phyloP scores from a whole-genome alignment of 2,329 filamentous ascomycete genomes.

The Clonostachys rhizophaga region DNA sequence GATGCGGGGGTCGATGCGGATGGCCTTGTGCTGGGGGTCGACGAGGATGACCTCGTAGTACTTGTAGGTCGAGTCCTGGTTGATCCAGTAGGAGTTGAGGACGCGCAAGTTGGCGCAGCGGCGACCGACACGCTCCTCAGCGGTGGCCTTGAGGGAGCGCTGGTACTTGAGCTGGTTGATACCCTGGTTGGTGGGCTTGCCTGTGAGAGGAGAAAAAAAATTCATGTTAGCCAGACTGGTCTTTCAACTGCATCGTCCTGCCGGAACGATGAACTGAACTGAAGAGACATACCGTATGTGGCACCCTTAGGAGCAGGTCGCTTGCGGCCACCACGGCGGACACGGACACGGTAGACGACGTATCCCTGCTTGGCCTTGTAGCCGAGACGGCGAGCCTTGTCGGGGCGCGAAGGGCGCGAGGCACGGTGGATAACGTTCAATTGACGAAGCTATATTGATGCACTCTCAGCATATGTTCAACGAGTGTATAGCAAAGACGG shows the following conservation, averaged over 20 bases:
- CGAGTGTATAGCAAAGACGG: slow-evolving; percentile 83
- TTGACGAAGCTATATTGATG: slow-evolving; percentile 99
- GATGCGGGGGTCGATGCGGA: slow-evolving; percentile 98
- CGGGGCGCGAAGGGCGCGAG: slow-evolving; percentile 94
- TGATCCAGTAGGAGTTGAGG: slow-evolving; percentile 99
- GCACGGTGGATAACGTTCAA: slow-evolving; percentile 99
- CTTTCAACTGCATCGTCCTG: slow-evolving; percentile 3
- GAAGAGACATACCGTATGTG: slow-evolving; percentile 76
- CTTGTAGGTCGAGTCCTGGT: slow-evolving; percentile 99
- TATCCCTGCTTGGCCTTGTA: slow-evolving; percentile 99
- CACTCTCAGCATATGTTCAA: slow-evolving; percentile 99
- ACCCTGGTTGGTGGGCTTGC: slow-evolving; percentile 99
- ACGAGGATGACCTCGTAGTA: slow-evolving; percentile 99
- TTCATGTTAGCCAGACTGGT: slow-evolving; percentile 1
- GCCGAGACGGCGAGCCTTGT: slow-evolving; percentile 99
- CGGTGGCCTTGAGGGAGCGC: slow-evolving; percentile 94
- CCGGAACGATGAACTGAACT: neutral
- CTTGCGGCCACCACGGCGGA: slow-evolving; percentile 99
- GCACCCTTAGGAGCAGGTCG: slow-evolving; percentile 93
- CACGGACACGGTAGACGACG: slow-evolving; percentile 99
- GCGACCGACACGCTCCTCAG: slow-evolving; percentile 99
- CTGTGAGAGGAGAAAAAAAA: slow-evolving; percentile 38
- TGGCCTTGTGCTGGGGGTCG: slow-evolving; percentile 99
- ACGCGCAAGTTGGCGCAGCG: slow-evolving; percentile 98
- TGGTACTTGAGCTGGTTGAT: slow-evolving; percentile 99